phyloP scores from a whole-genome alignment of 2,329 filamentous ascomycete species.

The Aspergillus pseudoterreus region DNA sequence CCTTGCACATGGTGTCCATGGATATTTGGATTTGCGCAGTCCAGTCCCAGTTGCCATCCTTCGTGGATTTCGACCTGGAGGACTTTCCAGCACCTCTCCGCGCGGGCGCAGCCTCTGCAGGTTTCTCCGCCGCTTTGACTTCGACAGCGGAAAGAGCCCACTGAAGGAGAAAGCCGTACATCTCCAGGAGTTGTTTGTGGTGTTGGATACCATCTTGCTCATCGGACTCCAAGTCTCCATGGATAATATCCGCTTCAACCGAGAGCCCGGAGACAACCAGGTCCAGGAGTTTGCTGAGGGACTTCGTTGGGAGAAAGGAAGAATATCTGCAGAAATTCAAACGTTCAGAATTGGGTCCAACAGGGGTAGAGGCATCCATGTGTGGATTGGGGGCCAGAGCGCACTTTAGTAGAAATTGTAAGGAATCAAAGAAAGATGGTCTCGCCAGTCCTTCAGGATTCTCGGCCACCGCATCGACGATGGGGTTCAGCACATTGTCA shows the following conservation, averaged over 20 bases:
- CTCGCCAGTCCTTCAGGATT: constrained; percentile 84
- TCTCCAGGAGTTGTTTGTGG: constrained; percentile 88
- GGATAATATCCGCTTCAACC: constrained; percentile 77
- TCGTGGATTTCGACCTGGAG: constrained; percentile 66
- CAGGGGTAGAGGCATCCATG: constrained; percentile 27
- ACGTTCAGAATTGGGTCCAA: constrained; percentile 59
- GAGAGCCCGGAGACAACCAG: constrained; percentile 81
- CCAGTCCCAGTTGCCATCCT: constrained; percentile 84
- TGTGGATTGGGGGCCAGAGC: constrained; percentile 53
- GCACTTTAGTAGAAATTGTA: constrained; percentile 96
- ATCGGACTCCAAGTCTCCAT: constrained; percentile 84
- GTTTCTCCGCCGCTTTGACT: constrained; percentile 87
- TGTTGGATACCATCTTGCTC: constrained; percentile 82
- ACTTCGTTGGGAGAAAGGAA: constrained; percentile 71
- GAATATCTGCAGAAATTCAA: constrained; percentile 71
- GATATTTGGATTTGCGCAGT: constrained; percentile 81
- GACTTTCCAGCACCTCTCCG: constrained; percentile 72
- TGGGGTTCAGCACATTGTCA: constrained; percentile 82
- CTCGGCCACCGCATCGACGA: constrained; percentile 87
- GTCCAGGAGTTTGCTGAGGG: constrained; percentile 89
- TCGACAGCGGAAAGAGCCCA: constrained; percentile 96
- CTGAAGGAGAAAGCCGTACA: constrained; percentile 89
- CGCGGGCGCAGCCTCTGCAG: constrained; percentile 65
- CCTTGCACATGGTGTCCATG: constrained; percentile 92
- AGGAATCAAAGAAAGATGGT: constrained; percentile 77